Base-by-base conservation (phyloP, 2,329 filamentous ascomycete genomes). In the Monilinia vaccinii-corymbosi region DNA sequence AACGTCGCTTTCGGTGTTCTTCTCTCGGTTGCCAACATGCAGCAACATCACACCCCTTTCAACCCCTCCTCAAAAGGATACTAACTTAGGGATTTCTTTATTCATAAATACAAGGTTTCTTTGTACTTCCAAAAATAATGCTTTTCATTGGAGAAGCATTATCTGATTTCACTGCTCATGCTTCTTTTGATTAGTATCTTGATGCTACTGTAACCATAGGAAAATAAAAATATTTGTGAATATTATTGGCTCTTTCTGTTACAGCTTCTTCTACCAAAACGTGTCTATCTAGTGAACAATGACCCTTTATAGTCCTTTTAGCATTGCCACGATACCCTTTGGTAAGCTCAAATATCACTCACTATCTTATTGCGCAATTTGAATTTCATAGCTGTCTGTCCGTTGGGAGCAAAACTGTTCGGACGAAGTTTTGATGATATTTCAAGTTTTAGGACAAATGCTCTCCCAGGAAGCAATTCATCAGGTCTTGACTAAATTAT, bases 171-270 rank as follows among this genome's bases (percentile, higher is more conserved):
- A 44, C 3, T 32, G 5, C 32, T 13, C 42, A 4, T 50, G 40
- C 34, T 38, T 31, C 11, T 58, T 34, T 51, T 58, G 56, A 42
- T 42, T 52, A 40, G 25, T 25, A 13, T 25, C 7, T 42, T 25
- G 13, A 25, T 31, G 25, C 21, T 51, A 40, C n/a, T 52, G 56
- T 58, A 58, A 42, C 28, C 16, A 58, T 58, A 58, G 36, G 46
- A 58, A 57, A 58, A 58, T 42, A 4, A 28, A 36, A 25, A 16
- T 49, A 40, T 21, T 34, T 36, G 18, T 47, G 21, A 44, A 46
- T 48, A 3, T 25, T n/a, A 21, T 34, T 40, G 4, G 9, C n/a
- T 45, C 16, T n/a, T 55, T 9, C 11, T 7, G 32, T 23, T 9
- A 3, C 9, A 21, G 23, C 8, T 55, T 53, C 8, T 53, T 53